Evolutionary conservation across 768 basidiomycete species (phyloP).

Genomic region (Lenzites betulinus): DNA sequence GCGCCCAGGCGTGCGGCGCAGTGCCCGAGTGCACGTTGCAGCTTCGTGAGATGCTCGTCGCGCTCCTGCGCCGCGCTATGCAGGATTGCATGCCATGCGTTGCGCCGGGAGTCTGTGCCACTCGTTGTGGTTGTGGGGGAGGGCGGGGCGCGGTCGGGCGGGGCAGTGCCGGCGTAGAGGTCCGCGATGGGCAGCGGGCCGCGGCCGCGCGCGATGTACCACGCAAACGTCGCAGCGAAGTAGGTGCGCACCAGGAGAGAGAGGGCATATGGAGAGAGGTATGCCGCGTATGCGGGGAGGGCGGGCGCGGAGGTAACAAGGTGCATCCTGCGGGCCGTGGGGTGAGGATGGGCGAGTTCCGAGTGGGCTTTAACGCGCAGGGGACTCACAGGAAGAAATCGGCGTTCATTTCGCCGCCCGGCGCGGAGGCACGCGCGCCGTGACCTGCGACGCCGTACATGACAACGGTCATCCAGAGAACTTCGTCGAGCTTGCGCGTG

Average conservation of each 20-base stretch:
- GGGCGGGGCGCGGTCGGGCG: constrained; percentile 27
- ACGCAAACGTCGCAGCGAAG: constrained; percentile 50
- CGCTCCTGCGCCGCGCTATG: no score
- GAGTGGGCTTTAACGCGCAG: not conserved
- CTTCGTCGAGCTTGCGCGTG: constrained; percentile 58
- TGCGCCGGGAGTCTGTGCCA: no score
- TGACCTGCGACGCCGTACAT: constrained; percentile 60
- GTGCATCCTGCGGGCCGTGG: constrained; percentile 68
- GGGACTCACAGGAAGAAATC: constrained; percentile 58
- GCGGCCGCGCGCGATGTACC: constrained; percentile 54
- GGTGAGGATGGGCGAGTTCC: not conserved
- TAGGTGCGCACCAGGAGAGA: constrained; percentile 57
- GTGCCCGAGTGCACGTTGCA: no score
- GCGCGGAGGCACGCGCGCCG: constrained; percentile 39
- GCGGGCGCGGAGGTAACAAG: constrained; percentile 66
- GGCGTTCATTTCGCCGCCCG: constrained; percentile 40
- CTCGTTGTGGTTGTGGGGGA: no score
- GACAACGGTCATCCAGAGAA: constrained; percentile 54
- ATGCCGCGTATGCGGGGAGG: constrained; percentile 50
- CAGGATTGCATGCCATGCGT: no score
- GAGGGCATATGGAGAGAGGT: constrained; percentile 43
- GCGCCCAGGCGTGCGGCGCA: no score
- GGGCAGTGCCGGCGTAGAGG: constrained; percentile 44
- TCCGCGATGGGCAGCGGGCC: constrained; percentile 45
- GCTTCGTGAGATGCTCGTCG: no score